These are phyloP conservation scores for Ophiostoma himal-ulmi DNA, from an alignment of 2,329 filamentous ascomycete genomes.

Conservation along the genomic window DNA sequence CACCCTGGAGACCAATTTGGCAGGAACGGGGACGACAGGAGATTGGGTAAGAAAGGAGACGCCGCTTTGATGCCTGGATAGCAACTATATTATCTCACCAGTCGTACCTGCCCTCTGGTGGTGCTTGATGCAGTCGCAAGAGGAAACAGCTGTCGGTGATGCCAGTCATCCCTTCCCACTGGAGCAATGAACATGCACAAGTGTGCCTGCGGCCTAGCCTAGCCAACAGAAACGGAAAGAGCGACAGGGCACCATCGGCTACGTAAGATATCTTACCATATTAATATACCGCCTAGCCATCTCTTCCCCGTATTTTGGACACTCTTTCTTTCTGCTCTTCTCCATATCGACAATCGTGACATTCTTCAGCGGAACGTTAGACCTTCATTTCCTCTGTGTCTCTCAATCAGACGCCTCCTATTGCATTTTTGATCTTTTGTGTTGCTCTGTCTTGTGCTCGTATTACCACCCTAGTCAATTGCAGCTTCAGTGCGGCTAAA, in stretches of 20 bases:
- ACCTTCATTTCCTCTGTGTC: not conserved
- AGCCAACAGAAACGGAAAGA: not conserved
- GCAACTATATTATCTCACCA: not conserved
- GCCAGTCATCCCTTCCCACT: not conserved
- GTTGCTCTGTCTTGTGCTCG: not conserved
- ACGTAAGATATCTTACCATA: not conserved
- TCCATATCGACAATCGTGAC: not conserved
- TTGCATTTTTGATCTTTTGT: not conserved
- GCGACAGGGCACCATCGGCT: conserved; percentile 1
- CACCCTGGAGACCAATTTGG: conserved; percentile 8
- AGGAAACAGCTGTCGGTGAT: not conserved
- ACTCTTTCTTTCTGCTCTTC: not conserved
- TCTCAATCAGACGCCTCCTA: not conserved
- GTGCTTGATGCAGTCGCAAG: not conserved
- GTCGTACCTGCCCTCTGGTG: not conserved
- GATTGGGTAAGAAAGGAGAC: not conserved
- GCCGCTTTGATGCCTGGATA: not conserved
- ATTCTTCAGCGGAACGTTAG: not conserved
- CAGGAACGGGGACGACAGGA: conserved; percentile 6
- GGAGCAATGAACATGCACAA: not conserved
- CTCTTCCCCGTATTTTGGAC: not conserved
- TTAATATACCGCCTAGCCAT: not conserved
- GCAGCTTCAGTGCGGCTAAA: not conserved
- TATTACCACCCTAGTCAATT: not conserved
- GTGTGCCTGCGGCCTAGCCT: not conserved